phyloP scores from a whole-genome alignment of 495 filamentous ascomycete species.

The Penicillium longicatenatum region DNA sequence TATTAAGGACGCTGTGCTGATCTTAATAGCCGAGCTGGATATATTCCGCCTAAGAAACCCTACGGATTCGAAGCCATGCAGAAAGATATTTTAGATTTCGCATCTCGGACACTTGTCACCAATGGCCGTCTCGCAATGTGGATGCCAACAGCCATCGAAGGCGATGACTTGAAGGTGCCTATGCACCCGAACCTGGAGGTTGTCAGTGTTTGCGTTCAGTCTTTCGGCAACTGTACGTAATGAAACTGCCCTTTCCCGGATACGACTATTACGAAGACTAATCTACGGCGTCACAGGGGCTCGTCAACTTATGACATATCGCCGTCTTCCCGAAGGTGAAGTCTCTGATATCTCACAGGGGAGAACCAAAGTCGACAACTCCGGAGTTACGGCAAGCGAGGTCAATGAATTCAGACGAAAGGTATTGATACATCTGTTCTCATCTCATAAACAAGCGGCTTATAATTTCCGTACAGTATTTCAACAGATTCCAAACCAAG shows the following conservation, averaged over 20 bases:
- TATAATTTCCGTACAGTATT: background rate
- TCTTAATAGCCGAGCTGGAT: slow-evolving; percentile 62
- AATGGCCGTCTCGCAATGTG: slow-evolving; percentile 84
- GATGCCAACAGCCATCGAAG: slow-evolving; percentile 93
- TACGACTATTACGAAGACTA: background rate
- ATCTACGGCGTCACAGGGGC: slow-evolving; percentile 59
- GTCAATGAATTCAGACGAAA: slow-evolving; percentile 78
- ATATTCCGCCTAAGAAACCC: slow-evolving; percentile 84
- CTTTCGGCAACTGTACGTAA: slow-evolving; percentile 80
- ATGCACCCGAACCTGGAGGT: slow-evolving; percentile 74
- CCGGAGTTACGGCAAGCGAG: slow-evolving; percentile 64
- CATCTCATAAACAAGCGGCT: background rate
- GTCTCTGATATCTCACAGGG: slow-evolving; percentile 45
- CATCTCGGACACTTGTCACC: slow-evolving; percentile 75
- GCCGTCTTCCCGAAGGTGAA: slow-evolving; percentile 64
- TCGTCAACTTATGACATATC: slow-evolving; percentile 82
- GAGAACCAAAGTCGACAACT: slow-evolving; percentile 40
- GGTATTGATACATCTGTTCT: slow-evolving; percentile 23
- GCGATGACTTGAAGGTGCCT: slow-evolving; percentile 72
- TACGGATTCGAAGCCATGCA: slow-evolving; percentile 91
- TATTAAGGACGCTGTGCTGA: background rate
- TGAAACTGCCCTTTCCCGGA: background rate
- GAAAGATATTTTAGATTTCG: slow-evolving; percentile 84
- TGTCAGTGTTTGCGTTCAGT: slow-evolving; percentile 78
- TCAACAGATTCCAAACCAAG: background rate